Evolutionary conservation across 148 eudicot genomes (phyloP).

Genomic region (Pharnaceum exiguum): DNA sequence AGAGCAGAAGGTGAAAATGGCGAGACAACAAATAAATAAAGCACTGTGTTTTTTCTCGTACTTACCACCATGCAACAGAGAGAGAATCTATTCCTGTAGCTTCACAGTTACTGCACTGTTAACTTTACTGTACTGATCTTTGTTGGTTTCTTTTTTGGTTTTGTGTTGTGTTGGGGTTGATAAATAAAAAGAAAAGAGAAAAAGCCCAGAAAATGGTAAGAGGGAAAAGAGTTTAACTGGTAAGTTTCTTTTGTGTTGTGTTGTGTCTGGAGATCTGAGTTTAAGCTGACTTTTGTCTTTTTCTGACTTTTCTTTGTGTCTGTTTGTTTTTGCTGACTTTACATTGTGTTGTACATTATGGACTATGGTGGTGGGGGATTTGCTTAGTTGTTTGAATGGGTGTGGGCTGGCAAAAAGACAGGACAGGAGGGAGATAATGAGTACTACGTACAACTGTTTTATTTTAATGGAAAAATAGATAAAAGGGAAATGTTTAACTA

Average conservation of each 20-base stretch:
- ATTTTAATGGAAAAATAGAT: too few relatives aligned
- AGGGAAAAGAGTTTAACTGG: neutral
- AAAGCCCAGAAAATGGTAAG: constrained; percentile 4
- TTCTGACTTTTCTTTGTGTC: neutral
- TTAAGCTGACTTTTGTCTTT: constrained; percentile 1
- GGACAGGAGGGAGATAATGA: too few relatives aligned
- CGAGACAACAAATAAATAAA: too few relatives aligned
- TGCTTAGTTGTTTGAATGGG: too few relatives aligned
- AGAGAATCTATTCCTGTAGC: constrained; percentile 14
- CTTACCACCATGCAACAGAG: constrained; percentile 12
- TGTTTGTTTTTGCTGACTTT: constrained; percentile 16
- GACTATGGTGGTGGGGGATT: neutral
- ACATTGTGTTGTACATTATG: neutral
- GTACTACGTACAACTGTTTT: too few relatives aligned
- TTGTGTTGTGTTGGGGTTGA: neutral
- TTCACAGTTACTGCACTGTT: neutral
- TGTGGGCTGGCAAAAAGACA: constrained; percentile 7
- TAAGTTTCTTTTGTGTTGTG: too few relatives aligned
- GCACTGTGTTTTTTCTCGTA: neutral
- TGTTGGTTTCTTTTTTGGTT: too few relatives aligned
- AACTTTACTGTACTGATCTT: neutral
- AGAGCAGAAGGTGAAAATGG: neutral
- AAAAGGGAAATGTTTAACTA: too few relatives aligned
- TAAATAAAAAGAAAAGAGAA: neutral
- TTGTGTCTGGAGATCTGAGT: constrained; percentile 31